Base-by-base conservation (phyloP, 192 early-diverging fungal species). In the Cladochytrium replicatum region DNA sequence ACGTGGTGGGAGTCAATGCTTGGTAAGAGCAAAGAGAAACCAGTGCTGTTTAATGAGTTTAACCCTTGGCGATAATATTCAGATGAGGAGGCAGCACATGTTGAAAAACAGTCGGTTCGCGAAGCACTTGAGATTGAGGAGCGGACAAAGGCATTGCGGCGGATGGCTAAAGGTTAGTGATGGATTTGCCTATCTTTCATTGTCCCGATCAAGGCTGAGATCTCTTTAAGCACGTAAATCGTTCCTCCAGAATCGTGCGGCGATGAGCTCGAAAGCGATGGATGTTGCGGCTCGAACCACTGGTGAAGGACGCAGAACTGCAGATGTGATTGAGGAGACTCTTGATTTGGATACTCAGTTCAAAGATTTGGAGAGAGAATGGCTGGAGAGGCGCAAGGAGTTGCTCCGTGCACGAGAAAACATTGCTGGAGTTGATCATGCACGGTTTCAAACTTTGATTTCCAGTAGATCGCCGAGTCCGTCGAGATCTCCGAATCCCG, bases 1-100 rank as follows among this genome's bases (percentile, higher is more conserved):
- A 60, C 60, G 58, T 74, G 71, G 71, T 74, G 71, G 71, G 50
- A 60, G 11, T 38, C 49, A 19, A 71, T 68, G 58, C 54, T 67
- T 32, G 53, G 68, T 68, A 48, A 46, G 46, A 25, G 6, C 6
- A 53, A 25, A 27, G 58, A 37, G 26, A 60, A n/a, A 52, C 50
- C 11, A 27, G 58, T 50, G 53, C 37, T 11, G 45, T 6, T 8
- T 17, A 26, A 28, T 46, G 45, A 4, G 4, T 2, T 15, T 32
- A 38, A 15, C 23, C 4, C 11, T 32, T 47, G 7, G 9, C 46
- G 21, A 30, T 7, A 13, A 26, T 9, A 47, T 19, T 30, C n/a
- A 30, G 0, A 31, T 1, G 46, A 47, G 7, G 32, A 31, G n/a
- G 21, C 23, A 11, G 46, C 28, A 1, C 13, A 13, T 48, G 11